Evolutionary conservation across 2,329 filamentous ascomycete genomes (phyloP).

Genomic region (Cylindrodendrum hubeiense): DNA sequence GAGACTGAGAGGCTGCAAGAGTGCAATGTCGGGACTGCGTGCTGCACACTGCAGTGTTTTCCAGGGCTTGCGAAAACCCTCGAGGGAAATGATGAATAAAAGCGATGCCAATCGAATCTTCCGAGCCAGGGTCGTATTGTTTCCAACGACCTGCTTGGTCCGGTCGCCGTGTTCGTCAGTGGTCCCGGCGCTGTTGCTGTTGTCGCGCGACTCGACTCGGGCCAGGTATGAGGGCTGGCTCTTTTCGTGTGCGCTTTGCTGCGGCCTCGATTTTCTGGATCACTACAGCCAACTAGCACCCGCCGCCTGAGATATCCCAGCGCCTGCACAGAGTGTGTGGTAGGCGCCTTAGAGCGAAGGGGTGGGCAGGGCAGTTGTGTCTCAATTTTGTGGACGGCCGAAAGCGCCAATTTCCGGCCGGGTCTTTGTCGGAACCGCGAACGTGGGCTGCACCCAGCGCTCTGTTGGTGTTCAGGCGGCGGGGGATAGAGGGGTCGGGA

Average conservation of each 20-base stretch:
- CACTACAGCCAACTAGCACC: neutral
- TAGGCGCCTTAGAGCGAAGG: neutral
- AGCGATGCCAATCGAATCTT: neutral
- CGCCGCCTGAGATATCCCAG: neutral
- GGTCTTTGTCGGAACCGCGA: constrained; percentile 12
- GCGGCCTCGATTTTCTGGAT: neutral
- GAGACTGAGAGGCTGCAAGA: constrained; percentile 1
- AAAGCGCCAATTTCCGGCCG: constrained; percentile 15
- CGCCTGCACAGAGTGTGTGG: neutral
- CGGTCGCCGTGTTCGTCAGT: constrained; percentile 2
- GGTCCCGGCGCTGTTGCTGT: neutral
- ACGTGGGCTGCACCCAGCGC: neutral
- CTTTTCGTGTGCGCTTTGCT: constrained; percentile 6
- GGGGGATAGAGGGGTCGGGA: constrained; percentile 15
- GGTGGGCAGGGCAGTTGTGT: constrained; percentile 1
- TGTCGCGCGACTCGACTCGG: constrained; percentile 13
- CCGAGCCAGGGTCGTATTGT: neutral
- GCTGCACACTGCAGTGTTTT: constrained; percentile 4
- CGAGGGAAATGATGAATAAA: constrained; percentile 4
- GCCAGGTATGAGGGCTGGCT: neutral
- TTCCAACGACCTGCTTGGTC: constrained; percentile 3
- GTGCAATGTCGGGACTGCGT: constrained; percentile 7
- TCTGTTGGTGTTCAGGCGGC: constrained; percentile 11
- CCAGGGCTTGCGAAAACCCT: neutral
- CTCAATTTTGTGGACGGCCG: constrained; percentile 11